Evolutionary conservation across 78 protist species (phyloP).

Genomic region (Protostelium mycophagum): DNA sequence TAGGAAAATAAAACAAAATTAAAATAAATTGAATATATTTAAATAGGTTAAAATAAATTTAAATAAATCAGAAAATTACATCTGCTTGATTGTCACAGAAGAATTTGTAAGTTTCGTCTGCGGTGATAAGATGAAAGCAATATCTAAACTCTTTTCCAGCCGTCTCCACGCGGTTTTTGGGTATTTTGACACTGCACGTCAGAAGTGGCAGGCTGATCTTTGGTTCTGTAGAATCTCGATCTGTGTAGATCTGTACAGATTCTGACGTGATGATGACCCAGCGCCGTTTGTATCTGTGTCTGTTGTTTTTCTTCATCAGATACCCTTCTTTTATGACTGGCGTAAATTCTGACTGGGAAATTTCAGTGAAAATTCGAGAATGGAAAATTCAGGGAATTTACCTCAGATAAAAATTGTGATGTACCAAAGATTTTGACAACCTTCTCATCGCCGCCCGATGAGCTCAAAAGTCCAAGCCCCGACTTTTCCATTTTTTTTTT

Average conservation of each 20-base stretch:
- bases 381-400: background rate
- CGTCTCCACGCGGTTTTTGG: background rate
- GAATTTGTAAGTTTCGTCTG: background rate
- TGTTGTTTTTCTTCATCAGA: background rate
- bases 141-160: background rate
- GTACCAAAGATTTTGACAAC: background rate
- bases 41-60: background rate
- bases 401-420: background rate
- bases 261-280: background rate
- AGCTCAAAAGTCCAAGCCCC: no score
- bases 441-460: background rate
- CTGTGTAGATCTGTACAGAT: background rate
- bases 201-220: background rate
- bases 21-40: no score
- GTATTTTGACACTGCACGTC: background rate
- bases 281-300: background rate
- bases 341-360: background rate
- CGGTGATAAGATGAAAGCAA: background rate
- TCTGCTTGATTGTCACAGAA: background rate
- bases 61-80: no score
- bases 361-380: background rate
- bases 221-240: background rate
- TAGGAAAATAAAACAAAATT: no score
- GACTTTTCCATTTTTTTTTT: no score
- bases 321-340: background rate